Conservation (phyloP, 768 basidiomycete genomes). For the Panellus pusillus region DNA sequence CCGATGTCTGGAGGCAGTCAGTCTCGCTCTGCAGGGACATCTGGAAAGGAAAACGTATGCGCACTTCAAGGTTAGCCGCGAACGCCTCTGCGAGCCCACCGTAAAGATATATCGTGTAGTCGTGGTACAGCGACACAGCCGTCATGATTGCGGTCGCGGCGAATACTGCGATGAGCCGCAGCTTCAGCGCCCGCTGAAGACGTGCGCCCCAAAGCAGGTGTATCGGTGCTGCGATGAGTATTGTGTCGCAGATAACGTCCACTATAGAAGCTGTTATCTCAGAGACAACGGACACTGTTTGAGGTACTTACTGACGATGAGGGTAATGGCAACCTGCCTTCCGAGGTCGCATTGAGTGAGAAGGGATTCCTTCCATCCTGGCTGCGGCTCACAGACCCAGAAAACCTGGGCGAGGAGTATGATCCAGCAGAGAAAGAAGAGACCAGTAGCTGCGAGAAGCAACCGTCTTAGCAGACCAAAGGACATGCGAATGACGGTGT, state of each 20-base stretch:
- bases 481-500: slow-evolving; percentile 42
- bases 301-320: slow-evolving; percentile 42
- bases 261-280: not conserved
- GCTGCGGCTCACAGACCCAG: slow-evolving; percentile 31
- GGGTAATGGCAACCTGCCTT: slow-evolving; percentile 41
- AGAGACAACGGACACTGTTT: too few relatives aligned
- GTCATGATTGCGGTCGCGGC: slow-evolving; percentile 42
- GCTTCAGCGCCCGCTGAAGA: slow-evolving; percentile 31
- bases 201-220: slow-evolving; percentile 40
- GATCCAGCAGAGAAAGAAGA: slow-evolving; percentile 22
- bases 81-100: slow-evolving; percentile 25
- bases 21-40: too few relatives aligned
- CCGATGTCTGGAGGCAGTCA: too few relatives aligned
- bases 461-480: slow-evolving; percentile 20
- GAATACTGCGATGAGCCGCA: slow-evolving; percentile 43
- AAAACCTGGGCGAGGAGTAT: slow-evolving; percentile 38
- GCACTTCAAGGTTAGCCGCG: slow-evolving; percentile 38
- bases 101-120: slow-evolving; percentile 29
- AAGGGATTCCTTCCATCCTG: slow-evolving; percentile 24
- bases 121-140: slow-evolving; percentile 37
- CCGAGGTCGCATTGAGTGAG: slow-evolving; percentile 41
- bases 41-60: not conserved
- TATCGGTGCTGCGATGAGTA: slow-evolving; percentile 44
- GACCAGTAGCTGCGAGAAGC: slow-evolving; percentile 26
- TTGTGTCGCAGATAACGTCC: not conserved